These are phyloP conservation scores for Ophiostoma quercus DNA, from an alignment of 2,329 filamentous ascomycete species.

Conservation along the genomic window DNA sequence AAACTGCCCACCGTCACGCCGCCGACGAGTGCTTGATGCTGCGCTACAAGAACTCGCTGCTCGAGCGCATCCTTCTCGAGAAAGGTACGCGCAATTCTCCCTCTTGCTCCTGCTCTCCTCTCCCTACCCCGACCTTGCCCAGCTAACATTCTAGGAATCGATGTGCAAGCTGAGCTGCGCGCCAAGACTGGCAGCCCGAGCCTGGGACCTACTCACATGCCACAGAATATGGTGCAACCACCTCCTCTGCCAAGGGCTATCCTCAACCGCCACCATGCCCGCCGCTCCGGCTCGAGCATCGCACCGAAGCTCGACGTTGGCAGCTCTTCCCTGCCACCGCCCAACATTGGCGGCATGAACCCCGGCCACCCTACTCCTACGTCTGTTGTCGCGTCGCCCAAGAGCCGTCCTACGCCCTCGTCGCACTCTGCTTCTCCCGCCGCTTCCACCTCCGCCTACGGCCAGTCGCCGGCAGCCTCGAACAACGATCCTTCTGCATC, in stretches of 20 bases:
- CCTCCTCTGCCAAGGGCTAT: constrained; percentile 75
- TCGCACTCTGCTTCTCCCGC: constrained; percentile 63
- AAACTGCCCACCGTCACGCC: constrained; percentile 88
- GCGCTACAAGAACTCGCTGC: constrained; percentile 93
- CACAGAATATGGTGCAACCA: constrained; percentile 63
- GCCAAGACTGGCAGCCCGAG: constrained; percentile 87
- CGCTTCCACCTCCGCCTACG: constrained; percentile 44
- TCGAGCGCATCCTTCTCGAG: constrained; percentile 91
- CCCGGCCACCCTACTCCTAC: constrained; percentile 30
- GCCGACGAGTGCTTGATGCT: constrained; percentile 98
- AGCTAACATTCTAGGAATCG: constrained; percentile 61
- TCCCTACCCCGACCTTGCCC: background rate
- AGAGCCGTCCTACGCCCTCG: constrained; percentile 74
- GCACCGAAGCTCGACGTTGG: constrained; percentile 66
- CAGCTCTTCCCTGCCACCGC: constrained; percentile 42
- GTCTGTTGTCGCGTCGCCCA: constrained; percentile 59
- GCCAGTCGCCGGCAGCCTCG: constrained; percentile 38
- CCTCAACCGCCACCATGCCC: constrained; percentile 70
- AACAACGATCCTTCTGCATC: constrained; percentile 42
- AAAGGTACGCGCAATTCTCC: constrained; percentile 58
- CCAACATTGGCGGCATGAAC: constrained; percentile 31
- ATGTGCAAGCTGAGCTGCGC: constrained; percentile 91
- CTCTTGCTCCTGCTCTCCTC: background rate
- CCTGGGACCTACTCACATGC: constrained; percentile 63
- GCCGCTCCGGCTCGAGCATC: constrained; percentile 67